These are phyloP conservation scores for Carpinus viminea DNA, from an alignment of 306 rosid genomes.

Conservation along the genomic window DNA sequence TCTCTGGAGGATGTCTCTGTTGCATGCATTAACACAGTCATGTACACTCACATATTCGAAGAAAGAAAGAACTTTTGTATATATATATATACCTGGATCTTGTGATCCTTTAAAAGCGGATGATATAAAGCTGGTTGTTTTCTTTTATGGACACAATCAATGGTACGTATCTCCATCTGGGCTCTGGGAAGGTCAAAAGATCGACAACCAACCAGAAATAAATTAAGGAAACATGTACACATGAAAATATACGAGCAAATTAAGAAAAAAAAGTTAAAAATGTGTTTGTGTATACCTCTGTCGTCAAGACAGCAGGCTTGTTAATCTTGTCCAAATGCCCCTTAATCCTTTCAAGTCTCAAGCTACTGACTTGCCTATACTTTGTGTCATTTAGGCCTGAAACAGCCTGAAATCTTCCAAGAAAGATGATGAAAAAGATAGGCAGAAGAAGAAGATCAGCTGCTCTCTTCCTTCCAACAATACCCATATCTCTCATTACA, in stretches of 20 bases:
- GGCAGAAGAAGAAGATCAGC: constrained; percentile 22
- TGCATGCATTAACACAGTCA: not conserved
- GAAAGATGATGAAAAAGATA: constrained; percentile 9
- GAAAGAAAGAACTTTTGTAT: not conserved
- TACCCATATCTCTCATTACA: constrained; percentile 35
- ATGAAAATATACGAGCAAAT: not conserved
- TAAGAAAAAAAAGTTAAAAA: not conserved
- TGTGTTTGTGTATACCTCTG: constrained; percentile 41
- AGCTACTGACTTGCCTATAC: constrained; percentile 50
- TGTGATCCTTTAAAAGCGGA: constrained; percentile 59
- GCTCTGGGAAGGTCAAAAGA: constrained; percentile 46
- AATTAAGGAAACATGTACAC: not conserved
- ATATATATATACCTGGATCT: constrained; percentile 48
- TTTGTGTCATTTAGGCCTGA: constrained; percentile 54
- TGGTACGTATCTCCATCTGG: constrained; percentile 62
- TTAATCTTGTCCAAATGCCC: constrained; percentile 78
- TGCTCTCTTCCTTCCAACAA: constrained; percentile 23
- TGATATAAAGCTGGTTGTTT: constrained; percentile 64
- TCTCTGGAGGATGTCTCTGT: constrained; percentile 59
- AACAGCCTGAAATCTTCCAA: constrained; percentile 11
- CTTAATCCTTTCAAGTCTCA: constrained; percentile 75
- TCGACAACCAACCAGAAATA: not conserved
- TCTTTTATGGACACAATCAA: constrained; percentile 63
- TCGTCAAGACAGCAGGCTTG: constrained; percentile 72
- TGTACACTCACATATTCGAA: too few species aligned